Evolutionary conservation across 768 basidiomycete species (phyloP), one percentile per base, ranked within the genome.

Genomic region (Baorangia bicolor): DNA sequence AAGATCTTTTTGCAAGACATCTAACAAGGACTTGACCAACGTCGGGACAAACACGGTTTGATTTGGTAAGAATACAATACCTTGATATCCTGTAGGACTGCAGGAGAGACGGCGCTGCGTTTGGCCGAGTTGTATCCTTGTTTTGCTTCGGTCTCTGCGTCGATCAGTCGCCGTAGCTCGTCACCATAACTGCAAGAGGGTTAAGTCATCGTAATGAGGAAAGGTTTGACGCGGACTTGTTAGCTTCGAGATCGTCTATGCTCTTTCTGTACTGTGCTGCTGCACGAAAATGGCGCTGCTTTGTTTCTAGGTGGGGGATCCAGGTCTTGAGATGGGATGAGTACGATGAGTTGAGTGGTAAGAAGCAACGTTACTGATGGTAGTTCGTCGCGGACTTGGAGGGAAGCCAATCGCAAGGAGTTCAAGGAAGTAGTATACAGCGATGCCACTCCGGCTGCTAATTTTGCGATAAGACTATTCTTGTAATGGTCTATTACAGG

Each of bases 201-300:
- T 55, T 59, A 39, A 59, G 53, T 43, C 9, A 50, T 44, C 42
- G 33, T 45, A 46, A 43, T 1, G 49, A n/a, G 33, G 21, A 27
- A 38, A 23, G 30, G 38, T 13, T 8, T 11, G 34, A 34, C 41
- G 62, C 78, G 57, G 55, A 89, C 88, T 81, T 82, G 76, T 81
- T 86, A 31, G 81, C 80, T 69, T 87, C 93, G 21, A 90, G 80
- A 64, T 98, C 95, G 42, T 96, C 95, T 50, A 92, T 78, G 67
- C 90, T 89, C 71, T 94, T 88, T 42, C 96, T 80, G 65, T 88
- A 93, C 64, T 93, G 90, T 5, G 96, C 84, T 5, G 92, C 96
- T 4, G 94, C 93, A 42, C 80, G 78, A 65, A 99, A 99, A 72
- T 99, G 96, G 44, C 80, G 74, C 37, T 76, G 73, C 70, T 99